Evolutionary conservation across 2,329 filamentous ascomycete genomes (phyloP), one percentile per base, ranked within the genome.

Genomic region (Lasiodiplodia theobromae): DNA sequence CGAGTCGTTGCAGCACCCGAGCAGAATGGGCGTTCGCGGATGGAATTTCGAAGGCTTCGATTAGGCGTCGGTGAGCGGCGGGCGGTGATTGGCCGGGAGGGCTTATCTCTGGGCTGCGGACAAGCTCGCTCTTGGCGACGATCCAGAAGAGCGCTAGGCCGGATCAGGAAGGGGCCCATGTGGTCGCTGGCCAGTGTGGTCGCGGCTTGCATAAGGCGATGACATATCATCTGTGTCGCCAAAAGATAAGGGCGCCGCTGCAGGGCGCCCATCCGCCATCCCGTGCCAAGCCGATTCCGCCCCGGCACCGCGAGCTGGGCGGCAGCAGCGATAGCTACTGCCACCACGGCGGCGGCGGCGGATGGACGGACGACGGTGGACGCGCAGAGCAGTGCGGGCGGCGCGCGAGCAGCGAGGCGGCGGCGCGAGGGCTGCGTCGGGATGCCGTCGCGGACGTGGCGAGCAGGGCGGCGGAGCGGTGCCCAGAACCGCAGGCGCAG

Each of bases 171-270:
- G 56, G 28, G 65, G 54, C 28, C 40, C 65, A 34, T 67, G 65
- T 51, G 44, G 40, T 28, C 25, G 40, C 40, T 60, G 58, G 58
- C 58, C 44, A 49, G 40, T 63, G 58, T 51, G 58, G 10, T 38
- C 31, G 65, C 56, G 65, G 31, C 53, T 67, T 67, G 65, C 65
- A 67, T 67, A 67, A 67, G 65, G 65, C 65, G 54, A 67, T 67
- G 65, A 67, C 60, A 52, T 57, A 67, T 57, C 65, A 40, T 44
- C 37, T 38, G 51, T 18, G 64, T 53, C 18, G 65, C 65, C 65
- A 58, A n/a, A 60, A 60, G 65, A 67, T 67, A 67, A 67, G 65
- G 44, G 40, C 54, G 37, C 52, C 37, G 37, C 49, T 66, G 57
- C 57, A 28, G 57, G 57, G 38, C 58, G 40, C 18, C 57, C 58